Conservation (phyloP, 768 basidiomycete species). For the Rhizopogon sp. region DNA sequence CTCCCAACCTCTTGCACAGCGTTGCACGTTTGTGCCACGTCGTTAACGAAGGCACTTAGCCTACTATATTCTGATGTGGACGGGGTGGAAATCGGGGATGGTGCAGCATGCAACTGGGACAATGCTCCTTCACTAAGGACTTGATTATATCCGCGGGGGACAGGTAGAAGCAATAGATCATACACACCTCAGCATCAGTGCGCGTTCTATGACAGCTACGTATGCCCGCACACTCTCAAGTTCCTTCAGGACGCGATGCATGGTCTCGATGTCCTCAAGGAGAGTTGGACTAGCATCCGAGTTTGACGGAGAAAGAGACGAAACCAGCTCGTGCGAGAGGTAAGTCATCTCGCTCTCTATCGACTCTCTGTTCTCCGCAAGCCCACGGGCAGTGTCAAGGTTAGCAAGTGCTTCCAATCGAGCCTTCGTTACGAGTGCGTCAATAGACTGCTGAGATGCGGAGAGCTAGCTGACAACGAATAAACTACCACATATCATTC, state of each 20-base stretch:
- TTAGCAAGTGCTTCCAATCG: slow-evolving; percentile 42
- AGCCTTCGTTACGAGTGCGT: slow-evolving; percentile 43
- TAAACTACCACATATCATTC: background rate
- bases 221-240: slow-evolving; percentile 74
- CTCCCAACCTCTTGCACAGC: slow-evolving; percentile 39
- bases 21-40: slow-evolving; percentile 41
- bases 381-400: slow-evolving; percentile 61
- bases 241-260: slow-evolving; percentile 75
- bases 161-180: background rate
- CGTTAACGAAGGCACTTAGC: slow-evolving; percentile 56
- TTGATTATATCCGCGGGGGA: slow-evolving; percentile 6
- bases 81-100: slow-evolving; percentile 36
- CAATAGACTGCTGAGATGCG: slow-evolving; percentile 44
- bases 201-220: slow-evolving; percentile 67
- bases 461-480: slow-evolving; percentile 48
- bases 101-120: slow-evolving; percentile 40
- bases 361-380: slow-evolving; percentile 72
- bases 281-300: slow-evolving; percentile 54
- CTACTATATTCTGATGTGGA: slow-evolving; percentile 54
- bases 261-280: slow-evolving; percentile 74
- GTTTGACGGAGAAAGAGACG: slow-evolving; percentile 38
- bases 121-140: slow-evolving; percentile 51
- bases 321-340: slow-evolving; percentile 60
- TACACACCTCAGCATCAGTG: slow-evolving; percentile 65
- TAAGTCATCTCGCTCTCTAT: slow-evolving; percentile 73